A percentile compares a stretch with the other conserved stretches of the same genome.
phyloP scores from a whole-genome alignment of 768 basidiomycete genomes.

The Antrodiella citrinella region DNA sequence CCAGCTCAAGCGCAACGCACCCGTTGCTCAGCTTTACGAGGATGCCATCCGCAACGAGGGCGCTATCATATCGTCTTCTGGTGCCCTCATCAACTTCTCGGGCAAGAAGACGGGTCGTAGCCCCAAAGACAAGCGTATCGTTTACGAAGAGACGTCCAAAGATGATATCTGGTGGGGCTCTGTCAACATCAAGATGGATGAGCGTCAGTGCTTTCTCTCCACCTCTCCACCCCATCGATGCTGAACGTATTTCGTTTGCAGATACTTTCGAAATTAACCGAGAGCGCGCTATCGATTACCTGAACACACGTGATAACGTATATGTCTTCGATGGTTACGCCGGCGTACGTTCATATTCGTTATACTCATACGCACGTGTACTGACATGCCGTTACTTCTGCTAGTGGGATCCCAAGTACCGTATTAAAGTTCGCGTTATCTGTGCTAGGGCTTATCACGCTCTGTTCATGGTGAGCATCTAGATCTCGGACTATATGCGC shows the following conservation, averaged over 20 bases:
- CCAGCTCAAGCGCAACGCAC: constrained; percentile 90
- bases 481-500: neutral
- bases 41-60: constrained; percentile 98
- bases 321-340: constrained; percentile 96
- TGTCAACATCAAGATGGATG: constrained; percentile 99
- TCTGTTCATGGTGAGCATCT: constrained; percentile 81
- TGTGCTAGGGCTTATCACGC: constrained; percentile 98
- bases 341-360: constrained; percentile 46
- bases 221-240: too few relatives aligned
- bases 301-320: constrained; percentile 97
- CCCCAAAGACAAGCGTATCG: constrained; percentile 99
- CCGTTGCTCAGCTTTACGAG: constrained; percentile 87
- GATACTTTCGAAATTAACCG: constrained; percentile 99
- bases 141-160: constrained; percentile 93
- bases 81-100: constrained; percentile 98
- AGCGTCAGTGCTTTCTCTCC: constrained; percentile 53
- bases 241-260: constrained; percentile 20
- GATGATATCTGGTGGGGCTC: constrained; percentile 99
- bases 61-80: constrained; percentile 92
- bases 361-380: neutral
- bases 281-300: constrained; percentile 96
- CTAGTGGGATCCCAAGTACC: constrained; percentile 97
- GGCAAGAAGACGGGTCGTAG: constrained; percentile 98
- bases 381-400: neutral
- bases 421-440: constrained; percentile 99